Evolutionary conservation across 73 alveolate genomes (phyloP).

Genomic region (Urostyla sp.): DNA sequence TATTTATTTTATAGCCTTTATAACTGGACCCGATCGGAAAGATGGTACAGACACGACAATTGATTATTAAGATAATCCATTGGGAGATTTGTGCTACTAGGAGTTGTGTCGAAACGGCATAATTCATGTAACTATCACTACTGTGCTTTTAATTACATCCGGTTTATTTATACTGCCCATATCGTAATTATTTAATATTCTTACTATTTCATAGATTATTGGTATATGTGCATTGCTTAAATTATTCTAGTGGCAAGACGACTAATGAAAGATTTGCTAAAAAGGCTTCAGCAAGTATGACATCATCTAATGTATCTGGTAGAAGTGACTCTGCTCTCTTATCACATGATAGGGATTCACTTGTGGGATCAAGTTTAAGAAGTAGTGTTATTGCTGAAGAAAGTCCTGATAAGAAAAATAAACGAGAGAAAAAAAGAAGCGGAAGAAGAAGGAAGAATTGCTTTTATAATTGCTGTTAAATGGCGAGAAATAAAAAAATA

Average conservation of each 20-base stretch:
- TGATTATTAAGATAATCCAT: constrained; percentile 2
- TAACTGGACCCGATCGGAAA: background rate
- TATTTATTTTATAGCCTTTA: background rate
- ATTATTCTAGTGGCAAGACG: constrained; percentile 44
- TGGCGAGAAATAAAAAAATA: constrained; percentile 35
- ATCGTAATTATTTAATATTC: constrained; percentile 6
- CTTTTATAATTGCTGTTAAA: constrained; percentile 41
- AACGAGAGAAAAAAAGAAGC: constrained; percentile 2
- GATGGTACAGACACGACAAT: constrained; percentile 28
- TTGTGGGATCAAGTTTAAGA: background rate
- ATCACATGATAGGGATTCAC: no score
- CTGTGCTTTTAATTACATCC: background rate
- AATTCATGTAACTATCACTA: no score
- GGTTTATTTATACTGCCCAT: constrained; percentile 1
- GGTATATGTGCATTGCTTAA: constrained; percentile 30
- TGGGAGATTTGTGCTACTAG: background rate
- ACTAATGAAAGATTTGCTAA: constrained; percentile 59
- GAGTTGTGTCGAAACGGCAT: no score
- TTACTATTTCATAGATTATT: constrained; percentile 15
- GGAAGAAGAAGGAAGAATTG: constrained; percentile 20
- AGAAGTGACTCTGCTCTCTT: background rate
- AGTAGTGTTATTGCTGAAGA: background rate
- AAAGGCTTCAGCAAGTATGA: constrained; percentile 49
- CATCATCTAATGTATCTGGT: background rate
- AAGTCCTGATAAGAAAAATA: background rate